Percentiles rank a stretch among this genome's conserved stretches.
These are phyloP conservation scores for Glutinoglossum americanum DNA, from an alignment of 495 filamentous ascomycete species.

Conservation along the genomic window DNA sequence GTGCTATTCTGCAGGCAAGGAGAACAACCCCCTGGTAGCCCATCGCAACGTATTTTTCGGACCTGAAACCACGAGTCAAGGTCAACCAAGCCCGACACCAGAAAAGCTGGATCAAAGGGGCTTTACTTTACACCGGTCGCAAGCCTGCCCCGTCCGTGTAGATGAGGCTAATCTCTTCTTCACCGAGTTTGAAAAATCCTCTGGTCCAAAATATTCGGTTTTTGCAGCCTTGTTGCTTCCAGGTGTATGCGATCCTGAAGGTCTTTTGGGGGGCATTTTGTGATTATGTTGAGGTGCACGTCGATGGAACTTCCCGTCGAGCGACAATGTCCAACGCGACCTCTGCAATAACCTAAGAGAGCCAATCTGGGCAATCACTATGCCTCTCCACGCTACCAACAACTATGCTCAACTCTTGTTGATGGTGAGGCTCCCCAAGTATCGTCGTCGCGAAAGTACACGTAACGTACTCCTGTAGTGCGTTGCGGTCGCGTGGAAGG, in stretches of 20 bases:
- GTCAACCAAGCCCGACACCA: background rate
- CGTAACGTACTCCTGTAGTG: background rate
- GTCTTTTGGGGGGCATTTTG: constrained; percentile 7
- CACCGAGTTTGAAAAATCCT: constrained; percentile 46
- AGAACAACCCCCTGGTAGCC: constrained; percentile 45
- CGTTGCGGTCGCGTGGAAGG: background rate
- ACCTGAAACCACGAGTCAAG: constrained; percentile 26
- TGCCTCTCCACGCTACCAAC: background rate
- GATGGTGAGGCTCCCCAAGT: background rate
- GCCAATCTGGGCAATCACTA: background rate
- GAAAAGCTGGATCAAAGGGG: background rate
- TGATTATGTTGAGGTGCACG: background rate
- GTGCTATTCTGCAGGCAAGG: constrained; percentile 49
- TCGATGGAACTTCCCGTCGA: constrained; percentile 6
- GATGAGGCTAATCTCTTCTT: constrained; percentile 40
- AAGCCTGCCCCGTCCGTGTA: constrained; percentile 63
- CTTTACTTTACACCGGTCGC: constrained; percentile 73
- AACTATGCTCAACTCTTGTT: background rate
- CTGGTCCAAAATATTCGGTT: constrained; percentile 16
- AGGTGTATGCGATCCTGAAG: constrained; percentile 1
- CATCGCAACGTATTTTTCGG: constrained; percentile 71
- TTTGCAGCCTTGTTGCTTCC: constrained; percentile 9
- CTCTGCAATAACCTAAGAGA: background rate
- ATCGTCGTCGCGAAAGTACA: background rate
- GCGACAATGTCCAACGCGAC: background rate